These are phyloP conservation scores for Leishmania turanica DNA, from an alignment of 208 protist genomes.

Conservation along the genomic window DNA sequence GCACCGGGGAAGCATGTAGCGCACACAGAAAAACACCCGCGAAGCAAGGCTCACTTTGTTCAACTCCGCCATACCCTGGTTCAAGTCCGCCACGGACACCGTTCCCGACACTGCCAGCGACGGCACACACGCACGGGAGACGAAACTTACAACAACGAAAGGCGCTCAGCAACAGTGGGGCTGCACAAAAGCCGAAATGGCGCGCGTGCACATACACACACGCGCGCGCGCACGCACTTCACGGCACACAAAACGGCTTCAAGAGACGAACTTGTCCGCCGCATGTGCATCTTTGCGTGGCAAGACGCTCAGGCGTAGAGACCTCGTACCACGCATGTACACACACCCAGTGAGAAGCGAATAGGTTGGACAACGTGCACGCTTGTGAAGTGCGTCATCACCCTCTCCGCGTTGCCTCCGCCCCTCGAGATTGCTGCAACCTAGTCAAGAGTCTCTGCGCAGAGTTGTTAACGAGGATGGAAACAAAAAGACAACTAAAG, in stretches of 20 bases:
- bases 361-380: too few relatives aligned
- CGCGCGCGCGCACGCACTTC: neutral
- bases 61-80: neutral
- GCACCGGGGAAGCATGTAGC: neutral
- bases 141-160: neutral
- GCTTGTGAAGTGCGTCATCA: neutral
- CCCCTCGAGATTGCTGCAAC: neutral
- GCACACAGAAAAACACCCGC: neutral
- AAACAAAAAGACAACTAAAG: neutral
- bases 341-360: neutral
- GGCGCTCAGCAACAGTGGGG: neutral
- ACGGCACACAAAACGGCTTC: neutral
- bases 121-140: neutral
- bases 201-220: neutral
- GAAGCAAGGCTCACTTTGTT: neutral
- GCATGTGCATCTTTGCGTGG: neutral
- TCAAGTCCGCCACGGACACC: neutral
- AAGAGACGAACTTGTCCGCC: neutral
- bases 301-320: neutral
- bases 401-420: neutral
- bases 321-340: neutral
- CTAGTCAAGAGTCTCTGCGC: neutral
- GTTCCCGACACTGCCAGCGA: neutral
- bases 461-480: neutral
- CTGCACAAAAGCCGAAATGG: neutral